Base-by-base conservation (phyloP, 768 basidiomycete genomes). In the Phlegmacium glaucopus region DNA sequence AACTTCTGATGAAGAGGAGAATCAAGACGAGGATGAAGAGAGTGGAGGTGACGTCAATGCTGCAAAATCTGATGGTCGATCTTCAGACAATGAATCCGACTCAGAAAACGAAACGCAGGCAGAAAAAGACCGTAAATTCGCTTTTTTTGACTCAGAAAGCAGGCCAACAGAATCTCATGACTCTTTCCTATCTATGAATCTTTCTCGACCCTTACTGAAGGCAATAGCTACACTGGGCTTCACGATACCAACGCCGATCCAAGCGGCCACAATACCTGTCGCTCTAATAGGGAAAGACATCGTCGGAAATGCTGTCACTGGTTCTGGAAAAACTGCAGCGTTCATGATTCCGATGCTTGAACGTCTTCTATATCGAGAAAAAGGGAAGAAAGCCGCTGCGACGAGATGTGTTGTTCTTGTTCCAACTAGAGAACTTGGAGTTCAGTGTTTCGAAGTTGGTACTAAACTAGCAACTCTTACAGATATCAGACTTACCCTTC, bases 281-380 rank as follows among this genome's bases (percentile, higher is more conserved):
- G 95, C 94, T 17, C 79, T 99, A 15, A 65, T 94, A 17, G 96
- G 96, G 42, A 94, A 96, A 62, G 96, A 99, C 63, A 79, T 99
- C 30, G 94, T 99, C 44, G 96, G 95, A 27, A 87, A 82, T 49
- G 95, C 96, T 15, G 90, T 95, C 13, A 99, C 96, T 13, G 96
- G 96, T 51, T 96, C 94, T 4, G 96, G 96, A 50, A 99, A 99
- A 74, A 99, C 96, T 1, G 95, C 93, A 9, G 96, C 96, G 2
- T 99, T 98, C 69, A 86, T 88, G 60, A 84, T 98, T 49, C 96
- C 96, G 34, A 87, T 94, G 70, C 66, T 94, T 42, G 96, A 99
- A 65, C 86, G 96, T 48, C 74, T 99, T 26, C 67, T 94, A 45
- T 98, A 94, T 61, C 80, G 96, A 46, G 94, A 97, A 53, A 85